Base-by-base conservation (phyloP, 2,329 filamentous ascomycete species). In the Elsinoe necatrix region DNA sequence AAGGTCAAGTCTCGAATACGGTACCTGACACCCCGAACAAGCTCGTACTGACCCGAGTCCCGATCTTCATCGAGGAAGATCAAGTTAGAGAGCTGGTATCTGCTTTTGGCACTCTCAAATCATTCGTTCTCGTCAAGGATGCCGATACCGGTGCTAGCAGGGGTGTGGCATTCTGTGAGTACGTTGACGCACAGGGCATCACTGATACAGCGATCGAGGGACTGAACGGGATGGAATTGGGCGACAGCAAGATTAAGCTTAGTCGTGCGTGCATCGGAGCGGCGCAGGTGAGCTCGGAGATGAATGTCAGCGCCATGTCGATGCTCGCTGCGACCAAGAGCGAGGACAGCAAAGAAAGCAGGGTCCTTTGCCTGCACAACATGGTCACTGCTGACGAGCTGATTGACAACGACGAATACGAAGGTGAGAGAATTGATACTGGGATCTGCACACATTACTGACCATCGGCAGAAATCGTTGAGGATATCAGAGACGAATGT, bases 301-400 rank as follows among this genome's bases (percentile, higher is more conserved):
- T 96, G 80, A 89, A 92, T 56, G 92, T 98, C 61, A 95, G 93
- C 64, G 93, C 93, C 61, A 97, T 98, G 84, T 95, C 91, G 52
- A 90, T 96, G 81, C 87, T 98, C 65, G 93, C 93, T 35, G 91
- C 92, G 58, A 95, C 93, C 18, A 64, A 64, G 39, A 89, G 85
- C 2, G 80, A 80, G 57, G 87, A 91, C 59, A 77, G 87, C 31
- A 90, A 95, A 63, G 83, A 85, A 59, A 87, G 87, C 62, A 82
- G 88, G 57, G 92, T 98, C 14, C 71, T 98, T 59, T 92, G 95
- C 73, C 77, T 98, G 60, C 81, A 98, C 67, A 98, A 98, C 76
- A 98, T 98, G 93, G 92, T 98, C 34, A 98, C 93, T 0, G 80
- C 90, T 0, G 93, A 98, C 65, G 93, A 98, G 72, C 77, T 98